These are phyloP conservation scores for Tetrahymena elliotti DNA, from an alignment of 73 alveolate species.

Conservation along the genomic window DNA sequence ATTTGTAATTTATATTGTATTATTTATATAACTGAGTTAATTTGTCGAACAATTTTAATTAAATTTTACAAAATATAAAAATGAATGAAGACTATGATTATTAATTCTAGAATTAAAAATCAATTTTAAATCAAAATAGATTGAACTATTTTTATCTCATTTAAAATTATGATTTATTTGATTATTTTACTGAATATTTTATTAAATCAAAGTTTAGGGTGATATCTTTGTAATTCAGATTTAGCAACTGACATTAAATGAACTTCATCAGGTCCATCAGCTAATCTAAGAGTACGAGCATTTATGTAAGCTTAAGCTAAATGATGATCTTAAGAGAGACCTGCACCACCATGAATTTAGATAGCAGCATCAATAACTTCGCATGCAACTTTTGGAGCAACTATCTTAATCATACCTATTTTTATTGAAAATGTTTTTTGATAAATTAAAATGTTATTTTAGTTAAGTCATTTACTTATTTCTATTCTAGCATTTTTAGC, in stretches of 20 bases:
- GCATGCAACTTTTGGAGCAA: constrained; percentile 27
- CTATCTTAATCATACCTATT: constrained; percentile 16
- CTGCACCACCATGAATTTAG: constrained; percentile 44
- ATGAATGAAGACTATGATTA: too few species aligned
- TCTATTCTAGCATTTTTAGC: constrained; percentile 1
- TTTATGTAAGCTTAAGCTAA: constrained; percentile 38
- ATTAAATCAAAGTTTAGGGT: background rate
- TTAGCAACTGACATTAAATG: constrained; percentile 54
- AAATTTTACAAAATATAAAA: too few species aligned
- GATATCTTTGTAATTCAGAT: background rate
- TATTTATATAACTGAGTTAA: too few species aligned
- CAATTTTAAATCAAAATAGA: too few species aligned
- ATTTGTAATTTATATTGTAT: too few species aligned
- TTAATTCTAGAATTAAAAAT: too few species aligned
- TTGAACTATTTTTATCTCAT: background rate
- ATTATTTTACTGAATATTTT: background rate
- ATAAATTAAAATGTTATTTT: background rate
- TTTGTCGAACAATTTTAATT: too few species aligned
- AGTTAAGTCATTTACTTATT: background rate
- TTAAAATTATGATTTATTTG: background rate
- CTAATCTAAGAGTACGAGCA: constrained; percentile 56
- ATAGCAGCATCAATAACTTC: constrained; percentile 39
- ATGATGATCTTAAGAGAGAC: constrained; percentile 20
- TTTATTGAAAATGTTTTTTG: background rate
- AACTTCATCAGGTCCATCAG: constrained; percentile 71